Evolutionary conservation across 116 monocot species (phyloP).

Genomic region (Zostera marina): DNA sequence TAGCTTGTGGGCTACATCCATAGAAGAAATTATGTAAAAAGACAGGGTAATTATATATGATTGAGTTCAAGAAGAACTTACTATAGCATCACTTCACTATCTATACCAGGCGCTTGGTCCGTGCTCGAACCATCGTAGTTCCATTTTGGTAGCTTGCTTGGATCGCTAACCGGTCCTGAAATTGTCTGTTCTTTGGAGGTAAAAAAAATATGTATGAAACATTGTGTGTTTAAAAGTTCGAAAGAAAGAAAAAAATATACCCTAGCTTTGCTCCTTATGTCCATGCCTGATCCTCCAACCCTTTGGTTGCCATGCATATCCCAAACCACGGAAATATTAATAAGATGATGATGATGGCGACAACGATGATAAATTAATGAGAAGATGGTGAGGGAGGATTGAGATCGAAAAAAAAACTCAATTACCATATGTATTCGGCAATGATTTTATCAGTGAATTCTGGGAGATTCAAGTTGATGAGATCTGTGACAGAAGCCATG

Average conservation of each 20-base stretch:
- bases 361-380: not conserved
- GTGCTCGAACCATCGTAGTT: constrained; percentile 52
- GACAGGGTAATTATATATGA: too few relatives aligned
- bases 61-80: not conserved
- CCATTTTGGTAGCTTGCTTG: constrained; percentile 31
- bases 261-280: constrained; percentile 77
- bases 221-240: too few relatives aligned
- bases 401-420: not conserved
- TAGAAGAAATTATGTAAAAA: not conserved
- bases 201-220: not conserved
- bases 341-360: not conserved
- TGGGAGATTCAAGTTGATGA: constrained; percentile 1
- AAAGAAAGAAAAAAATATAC: constrained; percentile 12
- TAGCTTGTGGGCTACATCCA: constrained; percentile 37
- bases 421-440: constrained; percentile 66
- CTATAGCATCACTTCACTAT: constrained; percentile 26
- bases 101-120: constrained; percentile 26
- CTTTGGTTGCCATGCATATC: too few relatives aligned
- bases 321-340: too few relatives aligned
- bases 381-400: not conserved
- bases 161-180: constrained; percentile 21
- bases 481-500: constrained; percentile 2
- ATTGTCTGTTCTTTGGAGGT: constrained; percentile 20
- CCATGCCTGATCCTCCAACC: constrained; percentile 54
- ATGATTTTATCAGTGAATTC: too few relatives aligned